phyloP scores from a whole-genome alignment of 192 early-diverging fungal species.

The Cetraspora pellucida region DNA sequence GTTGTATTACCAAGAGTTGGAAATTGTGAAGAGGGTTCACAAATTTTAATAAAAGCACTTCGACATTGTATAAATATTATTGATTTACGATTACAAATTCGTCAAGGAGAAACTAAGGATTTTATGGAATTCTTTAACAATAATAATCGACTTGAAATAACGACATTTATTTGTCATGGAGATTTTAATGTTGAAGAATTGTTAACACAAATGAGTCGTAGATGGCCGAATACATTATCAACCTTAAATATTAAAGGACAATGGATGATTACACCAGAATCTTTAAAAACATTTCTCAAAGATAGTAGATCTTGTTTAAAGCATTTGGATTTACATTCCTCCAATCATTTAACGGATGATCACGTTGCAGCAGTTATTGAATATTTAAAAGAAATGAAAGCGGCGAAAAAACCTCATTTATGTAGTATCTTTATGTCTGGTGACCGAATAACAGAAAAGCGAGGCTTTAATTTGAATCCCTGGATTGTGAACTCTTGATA shows the following conservation, averaged over 20 bases:
- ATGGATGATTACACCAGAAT: neutral
- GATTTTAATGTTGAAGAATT: neutral
- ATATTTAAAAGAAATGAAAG: conserved; percentile 7
- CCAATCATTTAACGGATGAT: conserved; percentile 3
- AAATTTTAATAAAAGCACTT: conserved; percentile 10
- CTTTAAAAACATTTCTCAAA: conserved; percentile 4
- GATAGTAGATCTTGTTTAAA: neutral
- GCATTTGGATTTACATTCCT: conserved; percentile 15
- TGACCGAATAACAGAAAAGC: neutral
- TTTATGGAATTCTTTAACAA: neutral
- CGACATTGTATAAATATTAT: neutral
- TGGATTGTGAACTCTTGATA: neutral
- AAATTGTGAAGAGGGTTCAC: neutral
- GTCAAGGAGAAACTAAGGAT: neutral
- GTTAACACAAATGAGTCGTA: neutral
- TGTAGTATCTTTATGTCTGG: neutral
- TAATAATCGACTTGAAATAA: neutral
- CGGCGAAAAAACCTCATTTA: neutral
- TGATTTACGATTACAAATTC: conserved; percentile 2
- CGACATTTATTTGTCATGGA: conserved; percentile 1
- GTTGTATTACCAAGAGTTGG: neutral
- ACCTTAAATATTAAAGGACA: conserved; percentile 5
- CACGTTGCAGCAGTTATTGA: conserved; percentile 1
- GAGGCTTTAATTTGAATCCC: neutral
- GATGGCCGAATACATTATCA: conserved; percentile 8